Base-by-base conservation (phyloP, 176 grass and related monocot species). In the Cymbopogon citratus region DNA sequence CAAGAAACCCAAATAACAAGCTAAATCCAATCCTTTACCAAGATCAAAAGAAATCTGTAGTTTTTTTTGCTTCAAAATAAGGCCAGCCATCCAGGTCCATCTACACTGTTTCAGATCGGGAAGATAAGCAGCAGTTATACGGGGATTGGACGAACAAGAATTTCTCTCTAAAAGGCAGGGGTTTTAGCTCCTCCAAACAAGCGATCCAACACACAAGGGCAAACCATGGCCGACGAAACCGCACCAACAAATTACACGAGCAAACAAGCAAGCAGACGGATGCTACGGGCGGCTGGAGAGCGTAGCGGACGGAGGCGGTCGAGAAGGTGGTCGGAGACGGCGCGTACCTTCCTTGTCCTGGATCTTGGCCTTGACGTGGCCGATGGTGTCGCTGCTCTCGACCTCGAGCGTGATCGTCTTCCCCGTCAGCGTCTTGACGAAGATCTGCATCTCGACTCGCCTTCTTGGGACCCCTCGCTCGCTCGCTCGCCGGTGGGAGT, bases 381-480 rank as follows among this genome's bases (percentile, higher is more conserved):
- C 84, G 54, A 94, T 80, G 43, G 92, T 91, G 71, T 91, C 92
- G 79, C 86, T 91, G 83, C 89, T 91, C 89, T 94, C 92, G 28
- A 94, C 92, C 76, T 94, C 92, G 38, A 94, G 89, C 4, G 91
- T 93, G 91, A 87, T 90, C 48, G 91, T 90, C 91, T 93, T 93
- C 66, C 91, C 91, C 10, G 87, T 93, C 62, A 90, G 80, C 36
- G 91, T 93, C 83, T 93, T 90, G 73, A 93, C 87, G 59, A 90
- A 93, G 63, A 87, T 88, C 81, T 88, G 87, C 81, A 88, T 88
- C 86, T 36, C 28, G 28, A 34, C 29, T 35, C 29, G 63, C 63
- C 63, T 19, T 66, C 62, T 16, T 65, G 13, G 11, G 33, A 38
- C 18, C 57, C 16, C 46, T 61, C n/a, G 59, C 56, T 62, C 34